Base-by-base conservation (phyloP, 192 early-diverging fungal species). In the Coemansia sp. region DNA sequence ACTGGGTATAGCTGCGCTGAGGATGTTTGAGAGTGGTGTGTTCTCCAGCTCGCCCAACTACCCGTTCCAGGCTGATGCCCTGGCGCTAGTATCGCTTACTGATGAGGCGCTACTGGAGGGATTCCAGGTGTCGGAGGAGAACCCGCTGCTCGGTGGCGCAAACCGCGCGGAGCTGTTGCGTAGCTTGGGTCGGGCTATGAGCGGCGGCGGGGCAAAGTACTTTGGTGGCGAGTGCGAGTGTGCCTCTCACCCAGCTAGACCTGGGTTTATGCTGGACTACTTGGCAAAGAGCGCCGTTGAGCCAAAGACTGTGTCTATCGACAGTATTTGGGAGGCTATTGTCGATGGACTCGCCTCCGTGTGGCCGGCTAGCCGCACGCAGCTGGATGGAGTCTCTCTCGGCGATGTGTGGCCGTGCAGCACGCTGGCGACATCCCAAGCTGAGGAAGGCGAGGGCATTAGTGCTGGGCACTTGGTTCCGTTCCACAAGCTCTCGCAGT, bases 401-500 rank as follows among this genome's bases (percentile, higher is more conserved):
- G 95, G 95, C 18, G 95, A 97, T 70, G 94, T 95, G 39, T 97
- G 95, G 95, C 88, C 88, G 13, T 94, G 85, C 39, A 68, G 82
- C 21, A 79, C 87, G 6, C 70, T 95, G 14, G 65, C 61, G 10
- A 56, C 60, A 3, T 9, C 55, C 9, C n/a, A 52, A 18, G 65
- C 64, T 12, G 66, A 67, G 2, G 53, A 65, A 26, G 25, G 26
- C 36, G 50, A 73, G 42, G 47, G 5, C 13, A 33, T 64, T 14
- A 66, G 16, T 21, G 50, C 52, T 28, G 79, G 86, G 23, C 65
- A 77, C 25, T 76, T 92, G 37, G 89, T 94, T 18, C 81, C 90
- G 14, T 94, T 96, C 77, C 93, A 97, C 77, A 97, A 97, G 65
- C 85, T 97, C 47, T 93, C 94, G 6, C 95, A 97, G 72, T 97